Evolutionary conservation across 2,329 filamentous ascomycete genomes (phyloP).

Genomic region (Penicillium sp.): DNA sequence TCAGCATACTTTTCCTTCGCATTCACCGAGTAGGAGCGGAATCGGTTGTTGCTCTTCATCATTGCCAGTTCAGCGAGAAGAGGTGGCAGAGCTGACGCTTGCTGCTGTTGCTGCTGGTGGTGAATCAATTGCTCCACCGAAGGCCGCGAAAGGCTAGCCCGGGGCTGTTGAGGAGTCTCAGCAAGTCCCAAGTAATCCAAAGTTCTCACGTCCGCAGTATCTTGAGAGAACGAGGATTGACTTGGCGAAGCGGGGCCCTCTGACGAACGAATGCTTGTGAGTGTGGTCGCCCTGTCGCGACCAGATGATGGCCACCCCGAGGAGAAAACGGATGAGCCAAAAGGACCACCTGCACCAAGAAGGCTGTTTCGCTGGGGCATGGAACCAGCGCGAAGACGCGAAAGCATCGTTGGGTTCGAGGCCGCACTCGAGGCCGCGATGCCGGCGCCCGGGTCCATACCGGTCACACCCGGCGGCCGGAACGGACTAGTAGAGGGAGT

Average conservation of each 20-base stretch:
- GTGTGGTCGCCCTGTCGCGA: conserved; percentile 77
- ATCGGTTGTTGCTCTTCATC: conserved; percentile 74
- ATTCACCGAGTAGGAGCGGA: conserved; percentile 97
- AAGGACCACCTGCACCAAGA: conserved; percentile 57
- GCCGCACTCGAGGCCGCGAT: conserved; percentile 41
- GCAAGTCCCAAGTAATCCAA: conserved; percentile 92
- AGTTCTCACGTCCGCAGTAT: conserved; percentile 83
- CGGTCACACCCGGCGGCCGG: conserved; percentile 52
- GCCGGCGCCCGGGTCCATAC: conserved; percentile 36
- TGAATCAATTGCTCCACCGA: conserved; percentile 46
- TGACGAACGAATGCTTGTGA: conserved; percentile 80
- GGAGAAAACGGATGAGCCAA: conserved; percentile 82
- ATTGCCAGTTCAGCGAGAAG: conserved; percentile 71
- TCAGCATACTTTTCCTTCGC: conserved; percentile 96
- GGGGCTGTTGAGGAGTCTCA: conserved; percentile 78
- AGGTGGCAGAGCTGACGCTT: conserved; percentile 47
- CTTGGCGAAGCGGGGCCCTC: conserved; percentile 84
- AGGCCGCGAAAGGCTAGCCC: conserved; percentile 64
- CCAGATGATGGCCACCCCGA: conserved; percentile 71
- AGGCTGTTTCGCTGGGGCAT: conserved; percentile 84
- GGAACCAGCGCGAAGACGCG: conserved; percentile 81
- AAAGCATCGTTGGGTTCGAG: conserved; percentile 68
- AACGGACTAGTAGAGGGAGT: conserved; percentile 86
- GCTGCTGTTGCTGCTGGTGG: conserved; percentile 46
- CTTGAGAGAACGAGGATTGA: conserved; percentile 77